A percentile compares a stretch with the other conserved stretches of the same genome.
Conservation (phyloP, 257 asterid genomes). For the Solanum chiquidenum region DNA sequence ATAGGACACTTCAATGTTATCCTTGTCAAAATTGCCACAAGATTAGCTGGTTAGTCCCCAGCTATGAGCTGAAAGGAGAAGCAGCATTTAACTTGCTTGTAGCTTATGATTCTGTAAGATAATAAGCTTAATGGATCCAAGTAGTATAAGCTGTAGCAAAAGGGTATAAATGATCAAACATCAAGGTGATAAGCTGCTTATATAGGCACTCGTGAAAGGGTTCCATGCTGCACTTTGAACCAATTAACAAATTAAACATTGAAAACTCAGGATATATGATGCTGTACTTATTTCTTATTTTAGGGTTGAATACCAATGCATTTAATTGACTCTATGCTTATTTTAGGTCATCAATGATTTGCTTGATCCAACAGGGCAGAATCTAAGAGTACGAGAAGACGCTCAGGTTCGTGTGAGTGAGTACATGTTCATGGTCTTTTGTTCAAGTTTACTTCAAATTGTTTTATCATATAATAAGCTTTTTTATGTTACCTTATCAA, state of each 20-base stretch:
- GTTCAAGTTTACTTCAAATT: neutral
- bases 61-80: neutral
- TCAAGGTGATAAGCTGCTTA: neutral
- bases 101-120: neutral
- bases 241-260: neutral
- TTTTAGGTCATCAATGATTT: constrained; percentile 82
- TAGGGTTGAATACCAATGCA: neutral
- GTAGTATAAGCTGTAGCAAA: neutral
- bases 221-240: neutral
- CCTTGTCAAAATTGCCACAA: neutral
- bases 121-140: neutral
- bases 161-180: neutral
- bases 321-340: constrained; percentile 6
- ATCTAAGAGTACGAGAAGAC: constrained; percentile 73
- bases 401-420: constrained; percentile 40
- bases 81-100: neutral
- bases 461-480: neutral
- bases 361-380: constrained; percentile 80
- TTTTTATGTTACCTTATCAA: neutral
- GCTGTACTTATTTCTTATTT: neutral
- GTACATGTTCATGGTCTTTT: neutral
- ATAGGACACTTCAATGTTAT: neutral
- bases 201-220: neutral
- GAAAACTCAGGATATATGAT: neutral
- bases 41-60: neutral